A percentile compares a stretch with the other conserved stretches of the same genome.
Evolutionary conservation across 1,139 yeast genomes (phyloP).

Genomic region (Candida pseudocylindracea): DNA sequence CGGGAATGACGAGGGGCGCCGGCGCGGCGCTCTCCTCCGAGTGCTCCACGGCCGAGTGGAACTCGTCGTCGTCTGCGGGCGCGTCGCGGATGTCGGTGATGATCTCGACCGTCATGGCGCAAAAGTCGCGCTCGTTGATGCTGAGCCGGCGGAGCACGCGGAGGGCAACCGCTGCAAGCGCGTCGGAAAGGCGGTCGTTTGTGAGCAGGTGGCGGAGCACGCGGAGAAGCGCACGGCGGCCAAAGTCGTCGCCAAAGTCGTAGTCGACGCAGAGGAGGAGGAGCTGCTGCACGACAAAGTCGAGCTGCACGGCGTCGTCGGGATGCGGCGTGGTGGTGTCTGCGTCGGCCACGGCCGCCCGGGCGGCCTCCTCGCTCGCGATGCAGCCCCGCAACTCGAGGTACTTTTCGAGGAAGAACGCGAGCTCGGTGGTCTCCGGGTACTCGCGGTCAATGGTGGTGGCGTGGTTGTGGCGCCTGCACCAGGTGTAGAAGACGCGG

Average conservation of each 20-base stretch:
- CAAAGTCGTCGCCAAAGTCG: conserved; percentile 83
- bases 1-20: conserved; percentile 18
- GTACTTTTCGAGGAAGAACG: conserved; percentile 32
- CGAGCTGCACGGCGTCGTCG: conserved; percentile 29
- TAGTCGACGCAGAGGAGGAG: conserved; percentile 9
- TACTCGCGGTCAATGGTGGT: conserved; percentile 49
- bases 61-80: conserved; percentile 17
- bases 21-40: conserved; percentile 4
- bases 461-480: conserved; percentile 25
- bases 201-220: conserved; percentile 42
- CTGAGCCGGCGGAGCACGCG: conserved; percentile 50
- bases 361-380: conserved; percentile 10
- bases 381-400: conserved; percentile 20
- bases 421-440: conserved; percentile 64
- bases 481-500: conserved; percentile 42
- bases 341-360: conserved; percentile 1
- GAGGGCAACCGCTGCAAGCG: conserved; percentile 32
- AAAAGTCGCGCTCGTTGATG: conserved; percentile 64
- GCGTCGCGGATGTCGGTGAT: conserved; percentile 70
- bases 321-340: conserved; percentile 5
- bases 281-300: conserved; percentile 59
- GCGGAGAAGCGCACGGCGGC: conserved; percentile 63
- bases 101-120: conserved; percentile 68
- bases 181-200: conserved; percentile 28
- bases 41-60: conserved; percentile 31